Percentiles rank a stretch among this genome's conserved stretches.
phyloP scores from a whole-genome alignment of 192 early-diverging fungal genomes.

The Coemansia sp. region DNA sequence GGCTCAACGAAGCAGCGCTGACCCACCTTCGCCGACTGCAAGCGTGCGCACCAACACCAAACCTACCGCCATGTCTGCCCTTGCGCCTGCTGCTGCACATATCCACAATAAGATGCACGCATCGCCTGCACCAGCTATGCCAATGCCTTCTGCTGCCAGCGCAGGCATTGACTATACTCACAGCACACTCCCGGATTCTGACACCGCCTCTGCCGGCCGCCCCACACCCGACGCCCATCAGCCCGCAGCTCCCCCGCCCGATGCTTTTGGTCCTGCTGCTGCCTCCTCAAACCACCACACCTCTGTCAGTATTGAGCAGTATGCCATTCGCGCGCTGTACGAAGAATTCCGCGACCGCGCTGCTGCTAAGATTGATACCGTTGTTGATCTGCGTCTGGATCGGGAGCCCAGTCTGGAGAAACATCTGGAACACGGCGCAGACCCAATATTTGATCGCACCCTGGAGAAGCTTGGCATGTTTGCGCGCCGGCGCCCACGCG shows the following conservation, averaged over 20 bases:
- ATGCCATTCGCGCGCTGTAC: conserved; percentile 45
- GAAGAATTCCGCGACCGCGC: conserved; percentile 49
- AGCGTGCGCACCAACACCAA: background rate
- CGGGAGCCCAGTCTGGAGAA: conserved; percentile 62
- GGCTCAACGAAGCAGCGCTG: conserved; percentile 22
- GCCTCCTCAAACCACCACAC: background rate
- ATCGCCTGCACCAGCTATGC: background rate
- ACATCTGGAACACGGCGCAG: conserved; percentile 63
- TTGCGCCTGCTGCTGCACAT: background rate
- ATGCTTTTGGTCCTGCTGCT: background rate
- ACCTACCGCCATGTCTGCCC: background rate
- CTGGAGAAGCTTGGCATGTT: conserved; percentile 75
- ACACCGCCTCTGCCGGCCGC: conserved; percentile 1
- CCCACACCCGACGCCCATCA: conserved; percentile 2
- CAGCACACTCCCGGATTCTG: background rate
- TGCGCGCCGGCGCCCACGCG: conserved; percentile 79
- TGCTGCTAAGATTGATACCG: conserved; percentile 35
- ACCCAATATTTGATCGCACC: conserved; percentile 79
- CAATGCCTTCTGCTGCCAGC: background rate
- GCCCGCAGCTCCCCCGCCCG: background rate
- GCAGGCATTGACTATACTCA: background rate
- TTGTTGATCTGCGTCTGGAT: conserved; percentile 53
- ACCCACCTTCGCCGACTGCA: conserved; percentile 25
- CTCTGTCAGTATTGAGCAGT: conserved; percentile 40
- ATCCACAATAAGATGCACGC: background rate